Evolutionary conservation across 1,284 basidiomycete species (phyloP), one percentile per base, ranked within the genome.

Genomic region (Filobasidium uniguttulatum): DNA sequence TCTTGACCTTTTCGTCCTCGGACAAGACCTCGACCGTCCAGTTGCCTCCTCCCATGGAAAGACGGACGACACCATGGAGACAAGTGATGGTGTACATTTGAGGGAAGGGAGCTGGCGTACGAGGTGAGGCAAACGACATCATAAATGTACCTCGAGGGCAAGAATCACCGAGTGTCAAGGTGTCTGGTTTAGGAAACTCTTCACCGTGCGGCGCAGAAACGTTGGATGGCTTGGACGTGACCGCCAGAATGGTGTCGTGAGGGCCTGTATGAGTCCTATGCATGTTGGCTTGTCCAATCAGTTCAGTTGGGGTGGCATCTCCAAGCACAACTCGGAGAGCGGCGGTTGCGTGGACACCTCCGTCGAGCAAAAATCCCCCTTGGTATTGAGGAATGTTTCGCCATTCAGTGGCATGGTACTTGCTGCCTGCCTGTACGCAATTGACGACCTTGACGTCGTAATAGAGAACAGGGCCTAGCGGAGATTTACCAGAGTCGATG

Each of bases 361-460:
- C 68, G 44, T 70, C 68, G 40, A 69, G 61, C 31, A 71, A 54
- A 62, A 70, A 70, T 36, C 83, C 84, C 29, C 85, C 84, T 71
- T 87, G 84, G 61, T 86, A 86, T 78, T 85, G 64, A n/a, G 85
- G 84, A 48, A 83, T 70, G 2, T 81, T 85, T 40, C 85, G 73
- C 85, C 84, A 88, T 25, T 79, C 76, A 0, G 83, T 86, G 43
- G 83, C 81, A 65, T 85, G 85, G 73, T 78, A 87, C 60, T 81
- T 80, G 26, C 74, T 77, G 17, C 76, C 74, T 59, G 77, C 71
- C 55, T 78, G 75, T 45, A 87, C 71, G 56, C 74, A 73, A 52
- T 74, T 74, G 40, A 78, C 72, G 1, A 74, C 72, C 17, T 74
- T 71, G 31, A 66, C 47, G 5, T 60, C 55, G 57, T 61, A 69